A percentile compares a stretch with the other conserved stretches of the same genome.
These are phyloP conservation scores for Cercophora samala DNA, from an alignment of 495 filamentous ascomycete species.

Conservation along the genomic window DNA sequence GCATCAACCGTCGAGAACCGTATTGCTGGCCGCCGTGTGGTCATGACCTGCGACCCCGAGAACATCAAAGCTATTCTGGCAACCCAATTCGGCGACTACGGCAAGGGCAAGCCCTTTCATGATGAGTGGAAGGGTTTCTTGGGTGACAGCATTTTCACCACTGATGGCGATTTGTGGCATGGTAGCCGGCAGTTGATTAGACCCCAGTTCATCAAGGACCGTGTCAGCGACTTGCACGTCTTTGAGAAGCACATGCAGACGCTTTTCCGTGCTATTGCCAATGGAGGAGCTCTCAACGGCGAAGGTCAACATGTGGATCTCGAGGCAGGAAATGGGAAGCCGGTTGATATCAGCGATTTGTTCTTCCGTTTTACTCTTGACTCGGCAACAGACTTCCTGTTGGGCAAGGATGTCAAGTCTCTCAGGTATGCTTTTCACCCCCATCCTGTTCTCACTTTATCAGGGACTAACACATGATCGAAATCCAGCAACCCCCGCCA, in stretches of 20 bases:
- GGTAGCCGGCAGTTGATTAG: slow-evolving; percentile 69
- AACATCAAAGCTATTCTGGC: slow-evolving; percentile 86
- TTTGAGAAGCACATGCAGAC: slow-evolving; percentile 74
- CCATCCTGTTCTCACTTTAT: slow-evolving; percentile 12
- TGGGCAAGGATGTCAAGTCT: slow-evolving; percentile 72
- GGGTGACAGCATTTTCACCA: slow-evolving; percentile 76
- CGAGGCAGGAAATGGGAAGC: slow-evolving; percentile 44
- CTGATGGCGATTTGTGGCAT: slow-evolving; percentile 73
- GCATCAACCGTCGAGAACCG: slow-evolving; percentile 58
- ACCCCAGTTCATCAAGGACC: slow-evolving; percentile 80
- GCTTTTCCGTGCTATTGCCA: slow-evolving; percentile 56
- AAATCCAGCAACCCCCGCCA: slow-evolving; percentile 18
- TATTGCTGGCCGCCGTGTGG: slow-evolving; percentile 52
- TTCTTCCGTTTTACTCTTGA: slow-evolving; percentile 84
- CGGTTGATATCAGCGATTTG: slow-evolving; percentile 65
- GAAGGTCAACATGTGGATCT: slow-evolving; percentile 44
- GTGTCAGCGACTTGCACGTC: slow-evolving; percentile 72
- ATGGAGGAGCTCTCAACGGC: slow-evolving; percentile 51
- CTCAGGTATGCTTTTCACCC: slow-evolving; percentile 47
- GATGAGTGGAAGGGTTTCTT: slow-evolving; percentile 68
- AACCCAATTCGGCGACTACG: slow-evolving; percentile 69
- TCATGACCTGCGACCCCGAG: slow-evolving; percentile 71
- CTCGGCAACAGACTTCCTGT: slow-evolving; percentile 76
- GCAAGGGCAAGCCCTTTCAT: slow-evolving; percentile 69
- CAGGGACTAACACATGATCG: background rate